phyloP scores from a whole-genome alignment of 2,329 filamentous ascomycete genomes.

The Epichloe sp. region DNA sequence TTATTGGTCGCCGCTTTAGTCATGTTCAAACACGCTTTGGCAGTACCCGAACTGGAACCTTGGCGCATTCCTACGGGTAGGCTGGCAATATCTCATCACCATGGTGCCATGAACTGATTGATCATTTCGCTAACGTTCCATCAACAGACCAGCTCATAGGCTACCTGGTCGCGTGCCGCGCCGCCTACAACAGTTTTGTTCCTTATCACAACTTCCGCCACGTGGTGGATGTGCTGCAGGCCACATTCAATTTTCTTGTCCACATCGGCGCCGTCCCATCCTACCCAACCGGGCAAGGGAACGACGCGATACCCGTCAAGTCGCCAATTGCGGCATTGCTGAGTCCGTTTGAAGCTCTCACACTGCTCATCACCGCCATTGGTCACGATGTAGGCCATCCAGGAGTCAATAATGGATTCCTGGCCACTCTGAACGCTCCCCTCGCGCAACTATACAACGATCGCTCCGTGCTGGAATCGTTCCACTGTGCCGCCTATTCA shows the following conservation, averaged over 20 bases:
- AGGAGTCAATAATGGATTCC: conserved; percentile 94
- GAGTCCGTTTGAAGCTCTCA: conserved; percentile 77
- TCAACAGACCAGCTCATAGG: conserved; percentile 61
- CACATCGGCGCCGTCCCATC: conserved; percentile 62
- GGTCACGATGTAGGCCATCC: conserved; percentile 96
- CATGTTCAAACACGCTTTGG: conserved; percentile 83
- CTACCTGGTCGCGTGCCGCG: conserved; percentile 77
- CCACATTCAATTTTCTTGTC: conserved; percentile 80
- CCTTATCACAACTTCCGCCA: conserved; percentile 98
- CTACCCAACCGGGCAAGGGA: conserved; percentile 36
- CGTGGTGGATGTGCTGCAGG: conserved; percentile 90
- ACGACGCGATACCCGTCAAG: conserved; percentile 23
- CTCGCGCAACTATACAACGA: conserved; percentile 95
- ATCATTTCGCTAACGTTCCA: conserved; percentile 24
- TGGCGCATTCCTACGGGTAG: conserved; percentile 71
- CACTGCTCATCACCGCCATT: conserved; percentile 86
- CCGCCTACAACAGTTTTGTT: conserved; percentile 92
- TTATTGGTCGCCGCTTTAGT: conserved; percentile 70
- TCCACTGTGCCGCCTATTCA: conserved; percentile 93
- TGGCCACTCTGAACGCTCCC: conserved; percentile 82
- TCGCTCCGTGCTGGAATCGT: conserved; percentile 89
- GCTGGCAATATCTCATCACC: conserved; percentile 12
- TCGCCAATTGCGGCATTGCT: conserved; percentile 63
- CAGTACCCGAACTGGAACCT: conserved; percentile 64
- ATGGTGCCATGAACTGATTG: neutral